phyloP scores from a whole-genome alignment of 2,329 filamentous ascomycete genomes.

The Zymoseptoria tritici region DNA sequence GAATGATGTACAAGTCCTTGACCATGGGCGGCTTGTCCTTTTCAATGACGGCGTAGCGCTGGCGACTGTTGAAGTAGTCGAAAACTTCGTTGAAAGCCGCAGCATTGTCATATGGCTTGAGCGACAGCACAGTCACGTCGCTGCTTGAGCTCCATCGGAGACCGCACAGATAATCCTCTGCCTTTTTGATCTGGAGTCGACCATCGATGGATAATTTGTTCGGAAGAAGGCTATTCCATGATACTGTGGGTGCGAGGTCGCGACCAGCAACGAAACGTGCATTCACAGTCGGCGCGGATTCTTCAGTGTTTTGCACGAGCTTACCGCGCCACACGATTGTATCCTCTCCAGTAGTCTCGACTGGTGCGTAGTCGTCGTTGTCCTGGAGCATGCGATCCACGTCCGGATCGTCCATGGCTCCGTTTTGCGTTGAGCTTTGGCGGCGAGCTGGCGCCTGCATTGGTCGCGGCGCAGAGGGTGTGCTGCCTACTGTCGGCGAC shows the following conservation, averaged over 20 bases:
- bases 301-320: slow-evolving; percentile 37
- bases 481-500: slow-evolving; percentile 50
- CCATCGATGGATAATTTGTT: slow-evolving; percentile 63
- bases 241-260: slow-evolving; percentile 58
- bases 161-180: slow-evolving; percentile 84
- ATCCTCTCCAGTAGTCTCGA: slow-evolving; percentile 58
- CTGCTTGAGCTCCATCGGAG: slow-evolving; percentile 74
- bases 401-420: slow-evolving; percentile 71
- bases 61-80: slow-evolving; percentile 75
- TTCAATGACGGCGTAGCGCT: slow-evolving; percentile 79
- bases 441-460: slow-evolving; percentile 41
- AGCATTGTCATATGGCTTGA: slow-evolving; percentile 56
- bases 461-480: slow-evolving; percentile 34
- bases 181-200: slow-evolving; percentile 72
- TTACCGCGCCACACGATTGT: slow-evolving; percentile 73
- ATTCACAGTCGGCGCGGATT: slow-evolving; percentile 48
- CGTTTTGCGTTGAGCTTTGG: slow-evolving; percentile 33
- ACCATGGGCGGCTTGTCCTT: slow-evolving; percentile 56
- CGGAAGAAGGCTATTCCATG: slow-evolving; percentile 72
- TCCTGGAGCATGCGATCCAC: slow-evolving; percentile 83
- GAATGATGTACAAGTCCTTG: slow-evolving; percentile 85
- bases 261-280: slow-evolving; percentile 80
- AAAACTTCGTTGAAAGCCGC: slow-evolving; percentile 69
- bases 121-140: slow-evolving; percentile 73
- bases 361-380: slow-evolving; percentile 75